A percentile compares a stretch with the other conserved stretches of the same genome.
Conservation (phyloP, 768 basidiomycete species). For the Hypholoma fasciculare region DNA sequence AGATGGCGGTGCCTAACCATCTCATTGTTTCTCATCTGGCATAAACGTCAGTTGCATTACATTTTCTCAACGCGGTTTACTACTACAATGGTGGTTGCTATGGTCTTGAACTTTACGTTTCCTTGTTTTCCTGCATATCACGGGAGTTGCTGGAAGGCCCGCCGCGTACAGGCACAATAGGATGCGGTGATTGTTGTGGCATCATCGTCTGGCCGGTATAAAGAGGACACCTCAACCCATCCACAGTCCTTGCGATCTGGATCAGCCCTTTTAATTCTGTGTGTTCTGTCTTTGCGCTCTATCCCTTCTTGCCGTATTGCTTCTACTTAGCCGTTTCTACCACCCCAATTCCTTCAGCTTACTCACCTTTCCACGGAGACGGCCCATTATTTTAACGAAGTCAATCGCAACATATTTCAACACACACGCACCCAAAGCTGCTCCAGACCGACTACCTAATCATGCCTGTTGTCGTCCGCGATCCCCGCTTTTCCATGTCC, state of each 20-base stretch:
- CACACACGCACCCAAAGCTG: background rate
- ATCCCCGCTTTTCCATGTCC: constrained; percentile 32
- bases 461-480: constrained; percentile 26
- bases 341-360: constrained; percentile 14
- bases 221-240: background rate
- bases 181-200: background rate
- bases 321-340: constrained; percentile 6
- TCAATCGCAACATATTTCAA: no score
- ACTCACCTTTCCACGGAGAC: constrained; percentile 18
- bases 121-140: background rate
- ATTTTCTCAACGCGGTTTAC: background rate
- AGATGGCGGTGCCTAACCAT: background rate
- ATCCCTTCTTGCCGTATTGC: constrained; percentile 3
- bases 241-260: constrained; percentile 23
- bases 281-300: constrained; percentile 5
- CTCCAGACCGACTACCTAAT: background rate
- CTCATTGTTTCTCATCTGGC: constrained; percentile 1
- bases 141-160: background rate
- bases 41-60: background rate
- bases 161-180: background rate
- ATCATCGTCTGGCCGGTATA: constrained; percentile 12
- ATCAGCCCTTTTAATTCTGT: constrained; percentile 19
- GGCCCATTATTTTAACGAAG: constrained; percentile 5
- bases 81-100: constrained; percentile 3
- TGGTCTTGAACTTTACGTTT: background rate